These are phyloP conservation scores for Trichomonas vaginalis DNA, from an alignment of 208 protist genomes.

Conservation along the genomic window DNA sequence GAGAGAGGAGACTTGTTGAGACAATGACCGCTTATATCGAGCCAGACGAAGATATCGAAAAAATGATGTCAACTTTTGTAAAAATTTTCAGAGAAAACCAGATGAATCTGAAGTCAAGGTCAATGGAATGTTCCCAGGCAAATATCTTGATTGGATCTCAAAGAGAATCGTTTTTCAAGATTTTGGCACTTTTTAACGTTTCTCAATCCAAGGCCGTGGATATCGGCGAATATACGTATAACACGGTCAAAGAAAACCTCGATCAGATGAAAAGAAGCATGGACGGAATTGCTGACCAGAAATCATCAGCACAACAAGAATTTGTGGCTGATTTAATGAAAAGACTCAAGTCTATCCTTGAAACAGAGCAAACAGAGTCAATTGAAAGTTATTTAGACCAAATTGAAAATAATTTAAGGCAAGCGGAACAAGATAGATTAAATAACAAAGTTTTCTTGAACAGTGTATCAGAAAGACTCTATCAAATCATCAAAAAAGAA, in stretches of 20 bases:
- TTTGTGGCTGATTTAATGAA: neutral
- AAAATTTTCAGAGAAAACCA: neutral
- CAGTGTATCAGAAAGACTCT: neutral
- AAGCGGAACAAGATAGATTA: neutral
- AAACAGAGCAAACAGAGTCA: neutral
- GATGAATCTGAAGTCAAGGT: neutral
- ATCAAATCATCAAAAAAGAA: neutral
- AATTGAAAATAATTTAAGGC: neutral
- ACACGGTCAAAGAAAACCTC: neutral
- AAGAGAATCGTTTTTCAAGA: neutral
- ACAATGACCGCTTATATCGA: neutral
- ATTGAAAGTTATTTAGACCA: neutral
- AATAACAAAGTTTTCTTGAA: neutral
- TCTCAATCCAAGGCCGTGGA: neutral
- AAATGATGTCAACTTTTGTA: neutral
- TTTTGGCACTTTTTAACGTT: neutral
- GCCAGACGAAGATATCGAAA: neutral
- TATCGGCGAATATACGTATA: neutral
- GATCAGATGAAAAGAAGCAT: neutral
- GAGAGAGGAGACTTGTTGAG: neutral
- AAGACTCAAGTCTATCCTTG: neutral
- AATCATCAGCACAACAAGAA: neutral
- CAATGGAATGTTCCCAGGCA: neutral
- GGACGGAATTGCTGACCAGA: neutral
- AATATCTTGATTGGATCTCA: neutral